A percentile compares a stretch with the other conserved stretches of the same genome.
phyloP scores from a whole-genome alignment of 768 basidiomycete genomes.

The Epithele typhae region DNA sequence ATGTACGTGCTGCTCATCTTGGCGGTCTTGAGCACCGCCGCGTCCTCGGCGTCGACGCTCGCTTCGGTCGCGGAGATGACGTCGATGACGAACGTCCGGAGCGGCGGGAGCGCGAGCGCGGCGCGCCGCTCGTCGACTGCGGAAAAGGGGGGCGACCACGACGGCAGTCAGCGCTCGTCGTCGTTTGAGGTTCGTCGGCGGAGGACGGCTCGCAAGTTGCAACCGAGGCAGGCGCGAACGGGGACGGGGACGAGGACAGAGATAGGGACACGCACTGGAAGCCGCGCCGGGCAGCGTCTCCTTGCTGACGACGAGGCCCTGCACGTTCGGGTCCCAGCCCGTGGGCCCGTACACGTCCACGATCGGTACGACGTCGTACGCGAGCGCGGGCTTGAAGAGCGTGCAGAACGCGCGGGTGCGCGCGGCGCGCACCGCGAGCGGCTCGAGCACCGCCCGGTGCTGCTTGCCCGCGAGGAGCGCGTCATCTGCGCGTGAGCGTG shows the following conservation, averaged over 20 bases:
- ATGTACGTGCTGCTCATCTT: slow-evolving; percentile 97
- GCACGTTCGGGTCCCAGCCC: slow-evolving; percentile 80
- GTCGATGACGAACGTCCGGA: slow-evolving; percentile 77
- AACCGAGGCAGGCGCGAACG: too few relatives aligned
- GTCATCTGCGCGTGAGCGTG: slow-evolving; percentile 46
- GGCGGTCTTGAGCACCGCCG: slow-evolving; percentile 61
- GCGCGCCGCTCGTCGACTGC: slow-evolving; percentile 62
- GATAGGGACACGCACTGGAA: slow-evolving; percentile 54
- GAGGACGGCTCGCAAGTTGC: too few relatives aligned
- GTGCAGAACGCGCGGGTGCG: slow-evolving; percentile 64
- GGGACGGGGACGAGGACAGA: too few relatives aligned
- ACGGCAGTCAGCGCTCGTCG: too few relatives aligned
- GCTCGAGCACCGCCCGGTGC: slow-evolving; percentile 62
- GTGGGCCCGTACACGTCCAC: slow-evolving; percentile 91
- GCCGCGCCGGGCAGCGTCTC: slow-evolving; percentile 80
- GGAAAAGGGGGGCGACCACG: too few relatives aligned
- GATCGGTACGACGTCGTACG: slow-evolving; percentile 68
- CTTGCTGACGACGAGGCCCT: slow-evolving; percentile 86
- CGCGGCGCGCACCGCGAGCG: slow-evolving; percentile 49
- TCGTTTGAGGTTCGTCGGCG: too few relatives aligned
- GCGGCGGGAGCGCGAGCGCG: slow-evolving; percentile 50
- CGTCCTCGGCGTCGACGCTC: slow-evolving; percentile 61
- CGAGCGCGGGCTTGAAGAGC: slow-evolving; percentile 63
- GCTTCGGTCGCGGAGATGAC: slow-evolving; percentile 73
- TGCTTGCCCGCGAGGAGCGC: slow-evolving; percentile 66